Evolutionary conservation across 176 grass and related monocot genomes (phyloP).

Genomic region (Miscanthus lutarioriparius): DNA sequence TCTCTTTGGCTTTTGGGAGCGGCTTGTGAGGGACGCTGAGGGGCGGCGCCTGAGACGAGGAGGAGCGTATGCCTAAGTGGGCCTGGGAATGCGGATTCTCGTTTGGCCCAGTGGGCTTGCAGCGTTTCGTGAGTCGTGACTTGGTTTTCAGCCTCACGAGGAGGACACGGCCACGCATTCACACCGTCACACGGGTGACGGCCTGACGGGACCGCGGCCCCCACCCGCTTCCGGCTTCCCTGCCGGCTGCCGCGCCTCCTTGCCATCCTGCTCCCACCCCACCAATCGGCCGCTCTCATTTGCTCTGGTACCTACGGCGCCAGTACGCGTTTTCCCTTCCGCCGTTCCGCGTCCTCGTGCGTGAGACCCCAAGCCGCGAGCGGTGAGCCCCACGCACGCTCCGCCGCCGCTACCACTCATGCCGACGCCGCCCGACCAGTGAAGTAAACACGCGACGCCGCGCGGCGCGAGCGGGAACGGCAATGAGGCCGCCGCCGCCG

Average conservation of each 20-base stretch:
- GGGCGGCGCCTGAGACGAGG: no score
- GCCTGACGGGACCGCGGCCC: neutral
- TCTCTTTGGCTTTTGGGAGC: neutral
- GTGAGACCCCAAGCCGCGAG: neutral
- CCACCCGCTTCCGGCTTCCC: neutral
- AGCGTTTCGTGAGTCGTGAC: neutral
- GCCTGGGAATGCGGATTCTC: neutral
- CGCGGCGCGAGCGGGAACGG: neutral
- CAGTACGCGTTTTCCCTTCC: neutral
- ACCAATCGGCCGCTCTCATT: slow-evolving; percentile 14
- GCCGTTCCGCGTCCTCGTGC: neutral
- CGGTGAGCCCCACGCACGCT: neutral
- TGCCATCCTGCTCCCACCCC: neutral
- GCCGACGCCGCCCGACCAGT: neutral
- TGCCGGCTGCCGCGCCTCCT: neutral
- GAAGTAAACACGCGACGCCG: neutral
- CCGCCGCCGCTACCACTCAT: neutral
- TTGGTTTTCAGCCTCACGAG: neutral
- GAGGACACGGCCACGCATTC: neutral
- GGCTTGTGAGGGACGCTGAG: neutral
- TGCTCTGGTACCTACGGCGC: neutral
- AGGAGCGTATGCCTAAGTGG: neutral
- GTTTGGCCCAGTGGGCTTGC: neutral
- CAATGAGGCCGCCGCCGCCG: slow-evolving; percentile 41
- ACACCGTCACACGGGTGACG: neutral